Percentiles rank a stretch among this genome's conserved stretches.
phyloP scores from a whole-genome alignment of 2,329 filamentous ascomycete genomes.

The Pseudogymnoascus sp. region DNA sequence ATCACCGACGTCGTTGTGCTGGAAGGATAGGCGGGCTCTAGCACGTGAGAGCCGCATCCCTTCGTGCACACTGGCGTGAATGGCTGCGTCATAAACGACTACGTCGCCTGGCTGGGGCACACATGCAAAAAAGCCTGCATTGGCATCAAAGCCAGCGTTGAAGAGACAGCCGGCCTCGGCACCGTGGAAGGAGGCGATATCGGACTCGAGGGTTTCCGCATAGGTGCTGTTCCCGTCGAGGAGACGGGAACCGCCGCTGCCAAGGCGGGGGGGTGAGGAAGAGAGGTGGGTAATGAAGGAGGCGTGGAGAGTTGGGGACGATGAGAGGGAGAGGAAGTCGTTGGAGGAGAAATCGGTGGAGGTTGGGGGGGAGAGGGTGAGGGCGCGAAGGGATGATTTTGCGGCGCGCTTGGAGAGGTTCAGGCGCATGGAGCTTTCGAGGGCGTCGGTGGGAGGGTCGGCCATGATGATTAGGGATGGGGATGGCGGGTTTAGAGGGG shows the following conservation, averaged over 20 bases:
- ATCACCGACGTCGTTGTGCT: slow-evolving; percentile 43
- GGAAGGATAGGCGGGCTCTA: slow-evolving; percentile 39
- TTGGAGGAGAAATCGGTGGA: slow-evolving; percentile 74
- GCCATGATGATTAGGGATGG: slow-evolving; percentile 16
- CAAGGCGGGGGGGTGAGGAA: slow-evolving; percentile 27
- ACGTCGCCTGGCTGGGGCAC: slow-evolving; percentile 52
- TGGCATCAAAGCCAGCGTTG: slow-evolving; percentile 58
- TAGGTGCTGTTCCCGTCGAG: slow-evolving; percentile 42
- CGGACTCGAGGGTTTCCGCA: slow-evolving; percentile 37
- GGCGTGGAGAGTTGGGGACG: slow-evolving; percentile 42
- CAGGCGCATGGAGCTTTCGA: slow-evolving; percentile 9
- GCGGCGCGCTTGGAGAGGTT: slow-evolving; percentile 2
- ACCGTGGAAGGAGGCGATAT: slow-evolving; percentile 40
- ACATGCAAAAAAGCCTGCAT: slow-evolving; percentile 52
- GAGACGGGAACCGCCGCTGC: slow-evolving; percentile 45
- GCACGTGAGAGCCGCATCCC: slow-evolving; percentile 62
- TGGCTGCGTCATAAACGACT: slow-evolving; percentile 64
- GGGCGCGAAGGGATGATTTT: slow-evolving; percentile 30
- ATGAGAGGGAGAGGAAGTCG: slow-evolving; percentile 69
- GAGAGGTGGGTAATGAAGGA: slow-evolving; percentile 46
- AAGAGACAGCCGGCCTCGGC: slow-evolving; percentile 42
- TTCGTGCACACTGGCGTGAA: slow-evolving; percentile 73
- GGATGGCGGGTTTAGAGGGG: neutral
- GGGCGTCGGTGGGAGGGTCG: slow-evolving; percentile 17
- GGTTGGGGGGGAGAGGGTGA: slow-evolving; percentile 52